phyloP scores from a whole-genome alignment of 345 rosid species.

The Boechera stricta region DNA sequence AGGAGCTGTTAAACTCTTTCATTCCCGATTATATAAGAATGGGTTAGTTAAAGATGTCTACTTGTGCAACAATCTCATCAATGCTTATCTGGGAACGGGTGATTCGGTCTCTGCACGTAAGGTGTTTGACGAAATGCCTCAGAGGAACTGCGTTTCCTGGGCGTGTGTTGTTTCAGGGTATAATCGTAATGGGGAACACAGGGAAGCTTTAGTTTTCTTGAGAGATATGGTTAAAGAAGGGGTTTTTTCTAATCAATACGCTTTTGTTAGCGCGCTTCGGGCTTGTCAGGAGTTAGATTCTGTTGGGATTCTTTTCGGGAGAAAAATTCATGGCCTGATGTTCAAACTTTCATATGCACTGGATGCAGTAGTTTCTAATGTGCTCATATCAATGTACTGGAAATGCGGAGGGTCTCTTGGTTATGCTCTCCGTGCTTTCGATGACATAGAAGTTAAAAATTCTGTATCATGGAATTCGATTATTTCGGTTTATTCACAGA shows the following conservation, averaged over 20 bases:
- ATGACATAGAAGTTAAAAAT: conserved; percentile 62
- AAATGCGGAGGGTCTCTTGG: conserved; percentile 48
- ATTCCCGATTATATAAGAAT: conserved; percentile 53
- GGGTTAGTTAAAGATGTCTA: conserved; percentile 64
- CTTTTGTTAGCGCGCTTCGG: conserved; percentile 69
- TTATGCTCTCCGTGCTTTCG: conserved; percentile 62
- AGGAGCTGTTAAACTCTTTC: conserved; percentile 61
- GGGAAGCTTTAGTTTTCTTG: conserved; percentile 58
- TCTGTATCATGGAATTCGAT: conserved; percentile 79
- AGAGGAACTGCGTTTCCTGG: conserved; percentile 75
- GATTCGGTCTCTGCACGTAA: conserved; percentile 59
- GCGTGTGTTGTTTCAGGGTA: conserved; percentile 83
- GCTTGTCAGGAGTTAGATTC: conserved; percentile 68
- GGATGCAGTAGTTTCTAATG: conserved; percentile 67
- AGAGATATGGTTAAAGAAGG: conserved; percentile 63
- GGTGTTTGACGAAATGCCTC: conserved; percentile 80
- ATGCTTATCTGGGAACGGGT: conserved; percentile 52
- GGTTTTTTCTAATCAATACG: conserved; percentile 61
- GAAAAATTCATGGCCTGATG: conserved; percentile 76
- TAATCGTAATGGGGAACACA: conserved; percentile 54
- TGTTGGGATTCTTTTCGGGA: conserved; percentile 59
- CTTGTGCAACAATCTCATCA: conserved; percentile 70
- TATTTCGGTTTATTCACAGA: conserved; percentile 71
- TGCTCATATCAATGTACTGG: conserved; percentile 81
- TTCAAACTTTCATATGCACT: conserved; percentile 58